These are phyloP conservation scores for Candolleomyces eurysporus DNA, from an alignment of 768 basidiomycete species.

Conservation along the genomic window DNA sequence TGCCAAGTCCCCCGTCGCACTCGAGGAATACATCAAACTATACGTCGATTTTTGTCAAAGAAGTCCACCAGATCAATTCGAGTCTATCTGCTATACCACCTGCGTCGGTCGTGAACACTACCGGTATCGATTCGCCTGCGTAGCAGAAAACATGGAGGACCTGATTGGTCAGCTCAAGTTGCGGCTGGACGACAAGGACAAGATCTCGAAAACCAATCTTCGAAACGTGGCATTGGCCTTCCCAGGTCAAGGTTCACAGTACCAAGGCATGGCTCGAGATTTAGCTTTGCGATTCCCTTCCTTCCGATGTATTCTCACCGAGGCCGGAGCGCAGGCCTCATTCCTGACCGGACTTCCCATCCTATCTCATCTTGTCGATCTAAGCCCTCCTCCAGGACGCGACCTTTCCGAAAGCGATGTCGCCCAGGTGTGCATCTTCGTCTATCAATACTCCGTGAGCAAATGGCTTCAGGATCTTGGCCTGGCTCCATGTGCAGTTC, in stretches of 20 bases:
- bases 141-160: slow-evolving; percentile 28
- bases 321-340: slow-evolving; percentile 25
- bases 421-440: slow-evolving; percentile 34
- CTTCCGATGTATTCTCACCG: slow-evolving; percentile 25
- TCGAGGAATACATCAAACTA: slow-evolving; percentile 25
- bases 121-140: slow-evolving; percentile 31
- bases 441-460: slow-evolving; percentile 32
- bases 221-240: slow-evolving; percentile 28
- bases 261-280: slow-evolving; percentile 33
- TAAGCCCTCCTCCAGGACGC: slow-evolving; percentile 16
- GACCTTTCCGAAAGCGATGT: slow-evolving; percentile 29
- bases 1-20: slow-evolving; percentile 29
- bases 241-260: slow-evolving; percentile 38
- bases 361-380: slow-evolving; percentile 27
- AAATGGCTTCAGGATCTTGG: slow-evolving; percentile 29
- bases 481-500: slow-evolving; percentile 27
- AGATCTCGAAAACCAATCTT: slow-evolving; percentile 4
- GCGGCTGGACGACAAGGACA: slow-evolving; percentile 15
- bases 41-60: slow-evolving; percentile 31
- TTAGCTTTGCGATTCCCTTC: slow-evolving; percentile 26
- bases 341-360: slow-evolving; percentile 25
- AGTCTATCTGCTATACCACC: slow-evolving; percentile 33
- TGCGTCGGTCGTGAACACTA: slow-evolving; percentile 36
- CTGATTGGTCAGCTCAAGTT: slow-evolving; percentile 29
- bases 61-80: slow-evolving; percentile 21